Conservation (phyloP, 78 protist species). For the Dictyostelium brefeldianum region DNA sequence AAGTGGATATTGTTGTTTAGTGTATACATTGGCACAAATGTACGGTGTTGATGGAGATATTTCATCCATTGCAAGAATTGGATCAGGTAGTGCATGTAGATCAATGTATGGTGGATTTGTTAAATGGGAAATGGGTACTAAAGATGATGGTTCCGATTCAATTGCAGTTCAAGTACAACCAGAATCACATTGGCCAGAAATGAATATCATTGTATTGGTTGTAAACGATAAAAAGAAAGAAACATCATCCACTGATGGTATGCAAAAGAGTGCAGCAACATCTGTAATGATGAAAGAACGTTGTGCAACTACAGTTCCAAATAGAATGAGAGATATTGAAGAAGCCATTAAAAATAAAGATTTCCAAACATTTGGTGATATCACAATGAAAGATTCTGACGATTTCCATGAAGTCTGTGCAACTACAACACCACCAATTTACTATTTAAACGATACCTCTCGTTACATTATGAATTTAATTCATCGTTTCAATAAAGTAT, state of each 20-base stretch:
- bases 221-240: constrained; percentile 95
- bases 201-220: constrained; percentile 93
- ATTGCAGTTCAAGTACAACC: constrained; percentile 66
- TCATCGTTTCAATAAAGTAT: constrained; percentile 77
- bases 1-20: constrained; percentile 95
- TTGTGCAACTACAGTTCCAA: constrained; percentile 83
- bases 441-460: constrained; percentile 95
- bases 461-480: constrained; percentile 83
- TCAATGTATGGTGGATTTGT: constrained; percentile 98
- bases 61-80: constrained; percentile 91
- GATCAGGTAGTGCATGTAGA: constrained; percentile 99
- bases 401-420: constrained; percentile 88
- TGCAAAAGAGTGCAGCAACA: constrained; percentile 94
- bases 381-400: constrained; percentile 91
- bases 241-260: constrained; percentile 95
- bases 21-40: constrained; percentile 81
- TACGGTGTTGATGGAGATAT: constrained; percentile 81
- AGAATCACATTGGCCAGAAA: constrained; percentile 96
- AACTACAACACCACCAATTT: constrained; percentile 96
- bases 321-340: constrained; percentile 86
- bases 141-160: constrained; percentile 83
- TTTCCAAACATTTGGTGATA: constrained; percentile 90
- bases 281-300: constrained; percentile 81
- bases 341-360: constrained; percentile 88
- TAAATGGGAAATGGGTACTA: constrained; percentile 94